A percentile compares a stretch with the other conserved stretches of the same genome.
phyloP scores from a whole-genome alignment of 1,284 basidiomycete genomes.

The Butyriboletus appendiculatus region DNA sequence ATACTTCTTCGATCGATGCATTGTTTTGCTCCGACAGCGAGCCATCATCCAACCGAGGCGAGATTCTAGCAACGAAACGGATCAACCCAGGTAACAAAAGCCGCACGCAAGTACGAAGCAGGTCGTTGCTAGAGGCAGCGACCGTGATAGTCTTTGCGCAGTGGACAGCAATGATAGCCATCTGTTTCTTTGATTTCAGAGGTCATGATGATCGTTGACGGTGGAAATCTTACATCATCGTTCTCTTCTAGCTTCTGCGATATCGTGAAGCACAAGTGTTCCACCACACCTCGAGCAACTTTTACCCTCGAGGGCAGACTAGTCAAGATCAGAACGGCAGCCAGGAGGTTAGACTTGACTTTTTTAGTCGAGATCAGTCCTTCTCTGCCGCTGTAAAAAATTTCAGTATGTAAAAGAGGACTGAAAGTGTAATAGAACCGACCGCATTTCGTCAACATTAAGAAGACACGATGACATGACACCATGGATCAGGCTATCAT shows the following conservation, averaged over 20 bases:
- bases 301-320: slow-evolving; percentile 69
- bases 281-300: slow-evolving; percentile 76
- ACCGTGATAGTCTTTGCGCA: slow-evolving; percentile 81
- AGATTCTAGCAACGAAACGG: slow-evolving; percentile 72
- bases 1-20: slow-evolving; percentile 74
- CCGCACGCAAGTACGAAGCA: slow-evolving; percentile 74
- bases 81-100: slow-evolving; percentile 81
- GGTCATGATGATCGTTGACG: not conserved
- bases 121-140: slow-evolving; percentile 59
- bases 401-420: not conserved
- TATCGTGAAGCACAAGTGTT: slow-evolving; percentile 84
- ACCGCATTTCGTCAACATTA: slow-evolving; percentile 93
- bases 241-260: slow-evolving; percentile 71
- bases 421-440: slow-evolving; percentile 22
- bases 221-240: slow-evolving; percentile 59
- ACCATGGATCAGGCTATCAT: slow-evolving; percentile 75
- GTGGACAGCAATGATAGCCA: slow-evolving; percentile 85
- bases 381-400: slow-evolving; percentile 63
- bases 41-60: slow-evolving; percentile 57
- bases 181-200: slow-evolving; percentile 42
- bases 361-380: slow-evolving; percentile 81
- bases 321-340: slow-evolving; percentile 85
- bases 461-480: slow-evolving; percentile 83
- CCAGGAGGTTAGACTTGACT: slow-evolving; percentile 89
- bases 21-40: slow-evolving; percentile 54